These are phyloP conservation scores for Senecio squalidus DNA, from an alignment of 140 eudicot genomes.

Conservation along the genomic window DNA sequence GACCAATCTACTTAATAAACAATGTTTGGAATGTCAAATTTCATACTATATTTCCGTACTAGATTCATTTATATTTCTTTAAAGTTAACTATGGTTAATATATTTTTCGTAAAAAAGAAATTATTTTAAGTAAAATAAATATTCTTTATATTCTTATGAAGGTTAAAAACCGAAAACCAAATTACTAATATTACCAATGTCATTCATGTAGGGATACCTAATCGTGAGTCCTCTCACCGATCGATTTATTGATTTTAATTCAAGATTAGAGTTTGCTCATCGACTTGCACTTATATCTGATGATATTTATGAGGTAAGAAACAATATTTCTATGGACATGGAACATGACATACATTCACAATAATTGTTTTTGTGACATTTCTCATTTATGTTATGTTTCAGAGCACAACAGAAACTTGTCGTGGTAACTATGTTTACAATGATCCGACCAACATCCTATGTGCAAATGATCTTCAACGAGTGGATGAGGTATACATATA, in stretches of 20 bases:
- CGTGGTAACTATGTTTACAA: conserved; percentile 6
- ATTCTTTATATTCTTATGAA: not conserved
- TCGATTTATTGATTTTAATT: conserved; percentile 14
- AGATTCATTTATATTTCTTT: no score
- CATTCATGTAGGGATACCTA: conserved; percentile 34
- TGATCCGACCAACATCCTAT: not conserved
- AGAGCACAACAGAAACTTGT: conserved; percentile 1
- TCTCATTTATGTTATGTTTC: not conserved
- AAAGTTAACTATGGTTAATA: no score
- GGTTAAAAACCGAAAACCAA: not conserved
- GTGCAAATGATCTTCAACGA: conserved; percentile 1
- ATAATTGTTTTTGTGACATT: not conserved
- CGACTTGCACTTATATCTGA: conserved; percentile 59
- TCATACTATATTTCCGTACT: no score
- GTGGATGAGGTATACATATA: conserved; percentile 20
- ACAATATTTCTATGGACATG: not conserved
- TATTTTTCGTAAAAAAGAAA: no score
- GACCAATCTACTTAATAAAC: no score
- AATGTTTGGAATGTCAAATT: no score
- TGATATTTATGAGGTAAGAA: conserved; percentile 36
- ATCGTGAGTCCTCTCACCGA: conserved; percentile 44
- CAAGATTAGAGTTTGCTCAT: conserved; percentile 35
- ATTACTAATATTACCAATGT: not conserved
- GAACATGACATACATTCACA: not conserved
- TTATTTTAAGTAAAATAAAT: no score